Conservation (phyloP, 202 grass and related monocot species). For the Schoenoplectus tabernaemontani region DNA sequence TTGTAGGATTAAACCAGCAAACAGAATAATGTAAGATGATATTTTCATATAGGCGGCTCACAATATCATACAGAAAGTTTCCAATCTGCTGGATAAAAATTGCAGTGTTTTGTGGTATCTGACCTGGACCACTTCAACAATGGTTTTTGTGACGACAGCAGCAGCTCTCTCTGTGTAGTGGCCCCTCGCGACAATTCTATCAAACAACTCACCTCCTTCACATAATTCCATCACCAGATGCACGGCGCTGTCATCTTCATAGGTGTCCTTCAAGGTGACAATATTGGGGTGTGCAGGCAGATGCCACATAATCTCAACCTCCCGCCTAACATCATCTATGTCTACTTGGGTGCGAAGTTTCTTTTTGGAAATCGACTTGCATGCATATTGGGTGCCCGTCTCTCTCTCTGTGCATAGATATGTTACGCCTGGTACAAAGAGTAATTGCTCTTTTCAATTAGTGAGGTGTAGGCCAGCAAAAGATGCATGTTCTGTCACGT, state of each 20-base stretch:
- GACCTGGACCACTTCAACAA: constrained; percentile 85
- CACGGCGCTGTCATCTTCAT: constrained; percentile 89
- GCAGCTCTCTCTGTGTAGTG: constrained; percentile 89
- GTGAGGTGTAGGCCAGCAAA: background rate
- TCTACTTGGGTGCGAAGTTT: constrained; percentile 76
- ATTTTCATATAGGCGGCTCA: background rate
- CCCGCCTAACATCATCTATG: constrained; percentile 74
- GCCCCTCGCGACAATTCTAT: constrained; percentile 73
- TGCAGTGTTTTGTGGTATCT: too few relatives aligned
- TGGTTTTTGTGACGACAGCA: constrained; percentile 50
- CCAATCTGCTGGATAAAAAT: too few relatives aligned
- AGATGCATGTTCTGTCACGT: too few relatives aligned
- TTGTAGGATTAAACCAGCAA: background rate
- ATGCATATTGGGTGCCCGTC: constrained; percentile 40
- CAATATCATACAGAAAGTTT: background rate
- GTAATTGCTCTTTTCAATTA: background rate
- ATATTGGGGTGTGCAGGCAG: constrained; percentile 64
- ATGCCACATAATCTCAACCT: constrained; percentile 78
- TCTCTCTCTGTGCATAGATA: constrained; percentile 75
- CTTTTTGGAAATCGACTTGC: constrained; percentile 92
- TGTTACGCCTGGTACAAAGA: constrained; percentile 33
- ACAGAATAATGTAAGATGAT: background rate
- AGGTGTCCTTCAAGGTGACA: constrained; percentile 68
- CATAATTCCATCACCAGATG: constrained; percentile 99
- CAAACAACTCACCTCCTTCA: constrained; percentile 90